Base-by-base conservation (phyloP, 2,329 filamentous ascomycete genomes). In the Cladophialophora carrionii region DNA sequence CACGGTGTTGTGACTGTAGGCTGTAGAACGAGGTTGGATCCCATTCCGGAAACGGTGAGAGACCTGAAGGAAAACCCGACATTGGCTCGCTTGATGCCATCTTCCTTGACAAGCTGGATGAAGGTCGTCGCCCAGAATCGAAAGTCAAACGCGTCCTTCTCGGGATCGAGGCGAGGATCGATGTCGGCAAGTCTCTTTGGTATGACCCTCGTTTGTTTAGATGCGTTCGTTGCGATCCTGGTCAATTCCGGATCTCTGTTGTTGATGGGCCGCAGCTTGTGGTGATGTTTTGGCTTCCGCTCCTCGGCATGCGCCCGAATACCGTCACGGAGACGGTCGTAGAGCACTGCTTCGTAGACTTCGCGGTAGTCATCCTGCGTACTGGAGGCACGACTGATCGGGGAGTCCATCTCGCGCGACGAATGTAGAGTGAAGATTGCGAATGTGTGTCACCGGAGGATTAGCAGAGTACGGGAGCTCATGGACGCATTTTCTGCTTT, bases 1-100 rank as follows among this genome's bases (percentile, higher is more conserved):
- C 90, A 73, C 4, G 85, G 76, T 1, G 86, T 86, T 1, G 79
- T 81, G 2, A 92, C 86, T 1, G 86, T 90, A 61, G 86, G 81
- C 72, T 92, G 90, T 1, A 90, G 78, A 68, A 90, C 87, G 29
- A 91, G 74, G 32, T 88, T 85, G 14, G 87, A 78, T 26, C 84
- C 83, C 73, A 85, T 78, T 20, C 85, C 88, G 59, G 86, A 81
- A 17, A 90, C 87, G 0, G 80, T 88, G 55, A 90, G 78, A 62
- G 86, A 80, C 68, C 84, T 80, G 85, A 87, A 90, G 1, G 87
- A 85, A 0, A 90, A 80, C 26, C 88, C 88, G 2, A 65, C 57
- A 29, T 57, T 62, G 20, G 46, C 31, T 37, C 62, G 53, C 34
- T 65, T 53, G 65, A 65, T 56, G 10, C 62, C 65, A 32, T 67